A percentile compares a stretch with the other conserved stretches of the same genome.
Evolutionary conservation across 306 rosid species (phyloP).

Genomic region (Lathyrus oleraceus): DNA sequence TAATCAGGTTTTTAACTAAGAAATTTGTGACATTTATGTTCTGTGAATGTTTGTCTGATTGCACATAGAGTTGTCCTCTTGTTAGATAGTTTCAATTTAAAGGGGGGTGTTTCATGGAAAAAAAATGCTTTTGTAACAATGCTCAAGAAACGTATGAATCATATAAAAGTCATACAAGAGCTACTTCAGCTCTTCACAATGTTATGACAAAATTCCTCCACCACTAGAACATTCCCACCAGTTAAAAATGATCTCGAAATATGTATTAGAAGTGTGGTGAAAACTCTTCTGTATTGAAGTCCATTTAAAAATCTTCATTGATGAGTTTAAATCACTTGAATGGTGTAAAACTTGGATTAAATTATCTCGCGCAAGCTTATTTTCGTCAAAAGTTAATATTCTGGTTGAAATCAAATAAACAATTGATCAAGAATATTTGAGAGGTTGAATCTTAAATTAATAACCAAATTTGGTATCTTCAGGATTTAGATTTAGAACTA

Average conservation of each 20-base stretch:
- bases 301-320: constrained; percentile 74
- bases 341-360: constrained; percentile 56
- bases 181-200: constrained; percentile 67
- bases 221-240: constrained; percentile 65
- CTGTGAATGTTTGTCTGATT: no score
- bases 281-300: constrained; percentile 69
- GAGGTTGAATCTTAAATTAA: no score
- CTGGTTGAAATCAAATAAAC: constrained; percentile 39
- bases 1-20: no score
- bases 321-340: constrained; percentile 61
- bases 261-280: constrained; percentile 62
- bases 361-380: constrained; percentile 58
- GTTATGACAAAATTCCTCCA: constrained; percentile 56
- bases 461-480: no score
- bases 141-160: constrained; percentile 49
- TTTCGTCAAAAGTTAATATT: constrained; percentile 51
- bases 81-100: no score
- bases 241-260: no score
- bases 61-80: no score
- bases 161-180: constrained; percentile 42
- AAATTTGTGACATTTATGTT: no score
- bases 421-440: no score
- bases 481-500: no score
- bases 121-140: neutral
- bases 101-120: no score